These are phyloP conservation scores for Penicillium sp. DNA, from an alignment of 2,329 filamentous ascomycete species.

Conservation along the genomic window DNA sequence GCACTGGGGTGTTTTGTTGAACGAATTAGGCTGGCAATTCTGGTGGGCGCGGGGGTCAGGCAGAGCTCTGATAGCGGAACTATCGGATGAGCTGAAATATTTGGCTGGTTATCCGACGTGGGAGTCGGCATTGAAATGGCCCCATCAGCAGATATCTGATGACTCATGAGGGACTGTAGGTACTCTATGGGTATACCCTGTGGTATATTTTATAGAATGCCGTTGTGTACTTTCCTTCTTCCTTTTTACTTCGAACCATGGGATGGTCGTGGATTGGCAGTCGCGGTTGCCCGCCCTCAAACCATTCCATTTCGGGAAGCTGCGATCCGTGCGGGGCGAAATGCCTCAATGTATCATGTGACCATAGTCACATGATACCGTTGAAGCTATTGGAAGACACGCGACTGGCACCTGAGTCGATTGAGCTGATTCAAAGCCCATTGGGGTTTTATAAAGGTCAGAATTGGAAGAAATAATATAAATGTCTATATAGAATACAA, in stretches of 20 bases:
- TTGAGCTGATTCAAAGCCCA: background rate
- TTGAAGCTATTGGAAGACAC: background rate
- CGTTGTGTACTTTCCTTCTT: no score
- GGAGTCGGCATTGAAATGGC: slow-evolving; percentile 3
- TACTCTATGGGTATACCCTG: no score
- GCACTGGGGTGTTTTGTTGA: slow-evolving; percentile 28
- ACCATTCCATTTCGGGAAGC: background rate
- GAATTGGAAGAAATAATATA: background rate
- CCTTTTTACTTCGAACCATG: no score
- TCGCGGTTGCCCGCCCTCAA: background rate
- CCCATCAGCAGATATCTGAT: background rate
- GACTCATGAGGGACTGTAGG: no score
- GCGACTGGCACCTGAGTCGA: background rate
- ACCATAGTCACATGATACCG: background rate
- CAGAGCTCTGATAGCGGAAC: slow-evolving; percentile 14
- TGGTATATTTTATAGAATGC: no score
- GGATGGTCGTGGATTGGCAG: no score
- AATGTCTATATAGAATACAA: no score
- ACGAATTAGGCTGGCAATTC: slow-evolving; percentile 15
- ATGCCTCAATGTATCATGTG: slow-evolving; percentile 1
- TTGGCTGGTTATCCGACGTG: background rate
- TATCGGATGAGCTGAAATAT: slow-evolving; percentile 4
- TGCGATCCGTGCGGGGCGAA: background rate
- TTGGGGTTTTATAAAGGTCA: background rate
- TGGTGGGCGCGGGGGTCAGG: slow-evolving; percentile 28